Percentiles rank a stretch among this genome's conserved stretches.
Conservation (phyloP, 306 rosid genomes). For the Trichosanthes cucumerina region DNA sequence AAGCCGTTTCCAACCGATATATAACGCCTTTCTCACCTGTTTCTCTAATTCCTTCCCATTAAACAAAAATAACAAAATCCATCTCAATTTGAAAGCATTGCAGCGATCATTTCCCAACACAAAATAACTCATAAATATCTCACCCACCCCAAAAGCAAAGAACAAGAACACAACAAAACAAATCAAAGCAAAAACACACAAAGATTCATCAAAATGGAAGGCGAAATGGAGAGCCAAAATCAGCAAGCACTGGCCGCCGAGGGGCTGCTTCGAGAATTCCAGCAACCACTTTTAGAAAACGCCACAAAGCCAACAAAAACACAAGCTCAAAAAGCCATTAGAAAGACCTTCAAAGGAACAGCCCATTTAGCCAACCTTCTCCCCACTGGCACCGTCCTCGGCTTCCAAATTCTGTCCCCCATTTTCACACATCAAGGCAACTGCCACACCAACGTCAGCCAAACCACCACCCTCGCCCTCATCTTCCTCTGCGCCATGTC, state of each 20-base stretch:
- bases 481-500: conserved; percentile 38
- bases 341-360: conserved; percentile 67
- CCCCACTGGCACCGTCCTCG: conserved; percentile 63
- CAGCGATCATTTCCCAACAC: too few species aligned
- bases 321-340: conserved; percentile 40
- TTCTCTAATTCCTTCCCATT: too few species aligned
- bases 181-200: neutral
- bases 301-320: conserved; percentile 30
- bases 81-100: too few species aligned
- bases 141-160: neutral
- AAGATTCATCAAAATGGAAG: neutral
- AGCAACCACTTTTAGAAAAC: conserved; percentile 31
- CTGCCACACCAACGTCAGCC: conserved; percentile 32
- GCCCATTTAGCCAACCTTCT: conserved; percentile 59
- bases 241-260: neutral
- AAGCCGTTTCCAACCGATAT: too few species aligned
- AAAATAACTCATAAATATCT: neutral
- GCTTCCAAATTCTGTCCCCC: conserved; percentile 51
- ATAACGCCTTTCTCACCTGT: too few species aligned
- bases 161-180: neutral
- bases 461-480: conserved; percentile 35
- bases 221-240: neutral
- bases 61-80: too few species aligned
- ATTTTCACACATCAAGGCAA: conserved; percentile 49
- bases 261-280: neutral